phyloP scores from a whole-genome alignment of 371 early-diverging fungal genomes.

The Circinella minor region DNA sequence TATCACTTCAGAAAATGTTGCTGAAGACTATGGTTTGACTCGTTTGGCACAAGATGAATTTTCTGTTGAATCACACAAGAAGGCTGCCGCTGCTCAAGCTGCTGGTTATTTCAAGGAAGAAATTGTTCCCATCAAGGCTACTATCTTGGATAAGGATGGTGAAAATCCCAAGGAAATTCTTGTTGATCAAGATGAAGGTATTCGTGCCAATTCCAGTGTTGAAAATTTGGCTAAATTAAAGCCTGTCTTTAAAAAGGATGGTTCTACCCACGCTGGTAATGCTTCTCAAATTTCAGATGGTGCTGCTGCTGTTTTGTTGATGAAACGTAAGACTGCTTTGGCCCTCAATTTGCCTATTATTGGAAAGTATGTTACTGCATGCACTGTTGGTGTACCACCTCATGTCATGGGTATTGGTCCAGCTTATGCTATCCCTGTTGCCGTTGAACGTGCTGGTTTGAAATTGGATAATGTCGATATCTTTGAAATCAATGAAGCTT shows the following conservation, averaged over 20 bases:
- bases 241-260: conserved; percentile 89
- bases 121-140: conserved; percentile 88
- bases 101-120: conserved; percentile 91
- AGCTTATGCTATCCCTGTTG: conserved; percentile 93
- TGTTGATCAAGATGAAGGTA: conserved; percentile 90
- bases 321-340: conserved; percentile 91
- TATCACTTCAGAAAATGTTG: conserved; percentile 97
- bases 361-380: conserved; percentile 89
- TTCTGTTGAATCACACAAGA: conserved; percentile 78
- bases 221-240: conserved; percentile 85
- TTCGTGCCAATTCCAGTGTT: conserved; percentile 81
- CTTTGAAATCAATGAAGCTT: conserved; percentile 94
- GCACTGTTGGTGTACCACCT: conserved; percentile 94
- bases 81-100: conserved; percentile 88
- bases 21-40: conserved; percentile 79
- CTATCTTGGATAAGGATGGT: conserved; percentile 73
- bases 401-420: conserved; percentile 96
- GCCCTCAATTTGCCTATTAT: conserved; percentile 84
- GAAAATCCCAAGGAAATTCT: conserved; percentile 67
- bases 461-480: conserved; percentile 80
- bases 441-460: conserved; percentile 84
- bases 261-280: conserved; percentile 96
- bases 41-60: conserved; percentile 91
- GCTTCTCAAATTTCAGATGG: conserved; percentile 99
- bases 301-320: conserved; percentile 96